These are phyloP conservation scores for Lotus japonicus DNA, from an alignment of 306 rosid genomes.

Conservation along the genomic window DNA sequence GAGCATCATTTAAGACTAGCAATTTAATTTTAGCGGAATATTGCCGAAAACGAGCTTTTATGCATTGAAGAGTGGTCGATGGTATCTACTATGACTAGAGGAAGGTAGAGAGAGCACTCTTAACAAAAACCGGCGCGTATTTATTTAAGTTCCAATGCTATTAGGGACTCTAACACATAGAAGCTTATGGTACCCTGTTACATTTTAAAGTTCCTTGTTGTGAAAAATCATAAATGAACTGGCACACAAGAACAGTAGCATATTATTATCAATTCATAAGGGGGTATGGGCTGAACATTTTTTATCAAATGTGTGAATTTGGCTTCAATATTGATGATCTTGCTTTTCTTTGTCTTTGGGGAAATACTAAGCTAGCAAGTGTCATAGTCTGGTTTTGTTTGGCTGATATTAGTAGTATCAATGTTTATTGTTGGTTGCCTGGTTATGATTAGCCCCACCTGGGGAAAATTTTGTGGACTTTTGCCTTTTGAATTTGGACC, in stretches of 20 bases:
- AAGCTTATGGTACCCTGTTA: not conserved
- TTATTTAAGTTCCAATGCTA: not conserved
- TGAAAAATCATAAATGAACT: not conserved
- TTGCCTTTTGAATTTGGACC: conserved; percentile 12
- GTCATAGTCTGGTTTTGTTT: not conserved
- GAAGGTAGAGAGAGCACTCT: not conserved
- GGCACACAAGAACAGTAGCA: not conserved
- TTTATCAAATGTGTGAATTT: not conserved
- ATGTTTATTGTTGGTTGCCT: not conserved
- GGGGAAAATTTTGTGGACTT: not conserved
- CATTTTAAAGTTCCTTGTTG: not conserved
- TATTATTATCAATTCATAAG: not conserved
- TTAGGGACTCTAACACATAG: not conserved
- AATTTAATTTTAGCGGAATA: not conserved
- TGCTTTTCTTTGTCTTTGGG: not conserved
- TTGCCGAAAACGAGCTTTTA: not conserved
- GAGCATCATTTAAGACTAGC: not conserved
- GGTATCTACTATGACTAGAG: not conserved
- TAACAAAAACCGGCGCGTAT: not conserved
- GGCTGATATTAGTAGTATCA: no score
- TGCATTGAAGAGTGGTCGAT: not conserved
- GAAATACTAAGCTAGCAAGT: not conserved
- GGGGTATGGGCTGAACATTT: not conserved
- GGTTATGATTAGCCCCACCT: not conserved
- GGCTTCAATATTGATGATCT: not conserved